phyloP scores from a whole-genome alignment of 2,329 filamentous ascomycete species.

The Fragosphaeria purpurea region DNA sequence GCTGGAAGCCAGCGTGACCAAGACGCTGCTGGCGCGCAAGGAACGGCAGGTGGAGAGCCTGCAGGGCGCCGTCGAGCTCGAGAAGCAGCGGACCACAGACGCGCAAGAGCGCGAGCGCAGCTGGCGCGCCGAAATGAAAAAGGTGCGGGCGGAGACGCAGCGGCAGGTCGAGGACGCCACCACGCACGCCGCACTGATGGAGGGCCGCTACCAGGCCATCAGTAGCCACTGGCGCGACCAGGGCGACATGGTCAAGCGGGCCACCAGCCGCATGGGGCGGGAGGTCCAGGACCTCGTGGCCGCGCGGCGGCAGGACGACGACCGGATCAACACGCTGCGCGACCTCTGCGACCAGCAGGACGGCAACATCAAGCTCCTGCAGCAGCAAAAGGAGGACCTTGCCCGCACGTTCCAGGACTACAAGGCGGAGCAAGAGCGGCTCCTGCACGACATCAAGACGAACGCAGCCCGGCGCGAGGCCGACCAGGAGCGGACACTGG shows the following conservation, averaged over 20 bases:
- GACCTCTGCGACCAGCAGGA: conserved; percentile 66
- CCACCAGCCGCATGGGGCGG: conserved; percentile 36
- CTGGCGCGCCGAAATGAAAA: conserved; percentile 57
- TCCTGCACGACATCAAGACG: conserved; percentile 48
- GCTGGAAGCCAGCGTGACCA: conserved; percentile 61
- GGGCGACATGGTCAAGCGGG: conserved; percentile 48
- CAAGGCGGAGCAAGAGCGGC: conserved; percentile 53
- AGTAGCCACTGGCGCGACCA: conserved; percentile 57
- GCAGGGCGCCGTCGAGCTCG: conserved; percentile 51
- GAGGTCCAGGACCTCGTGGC: conserved; percentile 46
- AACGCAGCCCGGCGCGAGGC: conserved; percentile 47
- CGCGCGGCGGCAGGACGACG: conserved; percentile 49
- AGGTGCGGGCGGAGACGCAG: conserved; percentile 47
- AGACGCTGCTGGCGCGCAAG: conserved; percentile 59
- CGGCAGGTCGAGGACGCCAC: conserved; percentile 57
- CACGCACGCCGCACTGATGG: conserved; percentile 54
- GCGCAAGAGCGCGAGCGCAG: conserved; percentile 50
- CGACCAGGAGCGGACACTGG: conserved; percentile 49
- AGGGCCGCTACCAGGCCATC: conserved; percentile 60
- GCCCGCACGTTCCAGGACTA: conserved; percentile 51
- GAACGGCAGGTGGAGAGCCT: conserved; percentile 65
- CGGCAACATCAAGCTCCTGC: conserved; percentile 52
- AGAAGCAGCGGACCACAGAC: conserved; percentile 50
- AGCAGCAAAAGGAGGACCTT: conserved; percentile 53
- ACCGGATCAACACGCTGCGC: conserved; percentile 52